Conservation (phyloP, 2,329 filamentous ascomycete genomes). For the Fusarium falciforme region DNA sequence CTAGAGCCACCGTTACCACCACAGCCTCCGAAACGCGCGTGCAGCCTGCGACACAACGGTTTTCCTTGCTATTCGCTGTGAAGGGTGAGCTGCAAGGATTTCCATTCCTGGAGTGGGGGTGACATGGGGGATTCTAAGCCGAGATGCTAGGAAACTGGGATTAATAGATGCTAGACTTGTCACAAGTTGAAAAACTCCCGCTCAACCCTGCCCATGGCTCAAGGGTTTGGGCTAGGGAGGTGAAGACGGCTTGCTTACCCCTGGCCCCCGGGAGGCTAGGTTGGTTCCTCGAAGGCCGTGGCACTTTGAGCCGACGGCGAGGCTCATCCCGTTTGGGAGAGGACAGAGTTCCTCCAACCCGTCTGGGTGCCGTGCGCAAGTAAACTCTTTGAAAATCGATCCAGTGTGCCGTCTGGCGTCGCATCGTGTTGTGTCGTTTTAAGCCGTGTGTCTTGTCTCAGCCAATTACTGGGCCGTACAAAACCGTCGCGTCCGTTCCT, state of each 20-base stretch:
- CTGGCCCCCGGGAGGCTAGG: conserved; percentile 16
- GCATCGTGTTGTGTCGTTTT: conserved; percentile 20
- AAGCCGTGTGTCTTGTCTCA: conserved; percentile 10
- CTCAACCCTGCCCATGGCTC: conserved; percentile 1
- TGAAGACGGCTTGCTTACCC: conserved; percentile 18
- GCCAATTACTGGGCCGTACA: conserved; percentile 9
- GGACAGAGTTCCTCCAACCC: conserved; percentile 25
- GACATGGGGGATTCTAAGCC: conserved; percentile 16
- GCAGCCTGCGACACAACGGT: conserved; percentile 7
- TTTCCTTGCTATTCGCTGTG: conserved; percentile 14
- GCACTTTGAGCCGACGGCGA: conserved; percentile 7
- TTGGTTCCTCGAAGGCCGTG: conserved; percentile 10
- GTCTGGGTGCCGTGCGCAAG: conserved; percentile 13
- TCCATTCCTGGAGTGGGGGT: not conserved
- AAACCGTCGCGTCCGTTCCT: conserved; percentile 8
- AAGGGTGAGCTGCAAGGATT: conserved; percentile 10
- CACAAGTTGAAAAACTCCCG: conserved; percentile 16
- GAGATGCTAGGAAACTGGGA: conserved; percentile 1
- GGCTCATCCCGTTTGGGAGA: conserved; percentile 19
- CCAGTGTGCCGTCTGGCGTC: conserved; percentile 11
- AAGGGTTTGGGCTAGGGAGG: conserved; percentile 14
- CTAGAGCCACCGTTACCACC: conserved; percentile 29
- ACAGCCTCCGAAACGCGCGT: conserved; percentile 22
- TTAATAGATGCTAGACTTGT: conserved; percentile 14
- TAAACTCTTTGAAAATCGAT: conserved; percentile 17